Evolutionary conservation across 148 eudicot genomes (phyloP), one percentile per base, ranked within the genome.

Genomic region (Chenopodium formosanum): DNA sequence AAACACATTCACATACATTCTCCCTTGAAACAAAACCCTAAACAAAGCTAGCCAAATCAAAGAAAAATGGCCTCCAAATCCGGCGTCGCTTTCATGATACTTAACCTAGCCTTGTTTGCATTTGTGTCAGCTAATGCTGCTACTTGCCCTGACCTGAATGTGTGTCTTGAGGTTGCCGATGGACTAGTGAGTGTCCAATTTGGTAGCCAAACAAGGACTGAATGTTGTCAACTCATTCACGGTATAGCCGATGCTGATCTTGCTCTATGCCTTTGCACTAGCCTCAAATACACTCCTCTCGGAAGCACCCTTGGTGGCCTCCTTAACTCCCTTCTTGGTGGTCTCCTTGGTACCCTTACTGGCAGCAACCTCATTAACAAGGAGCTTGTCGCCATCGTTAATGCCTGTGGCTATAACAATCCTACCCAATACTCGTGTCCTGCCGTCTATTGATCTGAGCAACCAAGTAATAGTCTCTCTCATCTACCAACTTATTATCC

Each of bases 81-180:
- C 40, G 52, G 64, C 0, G 63, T 73, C 9, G 16, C 78, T 2
- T 22, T 80, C 7, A 0, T 80, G 17, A 1, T 80, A 10, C 27
- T 64, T 20, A 80, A 73, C 78, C 78, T 80, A 80, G 63, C 78
- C 62, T 63, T 80, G 72, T 80, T 80, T 58, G 7, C 62, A 5
- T 29, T 80, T 31, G 63, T 80, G 6, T 62, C 82, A 40, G 32
- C 82, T 17, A 63, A 73, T 37, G 78, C 77, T 0, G 22, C 77
- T 3, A 74, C 37, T 23, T 80, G 82, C 27, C 82, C 82, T 19
- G 69, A 80, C 77, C 72, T 80, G 10, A 25, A 40, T 29, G 47
- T 69, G 14, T 80, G 82, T 66, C 10, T 63, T 25, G 32, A 27
- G 32, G 64, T 80, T 29, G 82, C 78, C 25, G 19, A 4, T 8